Evolutionary conservation across 1,284 basidiomycete species (phyloP).

Genomic region (Trametes pubescens): DNA sequence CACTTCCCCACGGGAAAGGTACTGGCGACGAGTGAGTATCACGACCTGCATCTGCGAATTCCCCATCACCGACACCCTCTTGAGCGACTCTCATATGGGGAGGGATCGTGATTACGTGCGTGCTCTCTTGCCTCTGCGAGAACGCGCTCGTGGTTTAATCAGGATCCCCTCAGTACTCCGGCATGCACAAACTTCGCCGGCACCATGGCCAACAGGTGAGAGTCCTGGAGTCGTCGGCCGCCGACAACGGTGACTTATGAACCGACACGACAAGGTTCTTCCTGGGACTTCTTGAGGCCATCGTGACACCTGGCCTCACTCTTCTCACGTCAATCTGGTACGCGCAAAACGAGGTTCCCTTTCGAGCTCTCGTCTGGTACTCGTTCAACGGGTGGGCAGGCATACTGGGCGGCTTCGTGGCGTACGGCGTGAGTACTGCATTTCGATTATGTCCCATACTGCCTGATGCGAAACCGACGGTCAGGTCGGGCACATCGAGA

Average conservation of each 20-base stretch:
- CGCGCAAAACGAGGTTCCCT: conserved; percentile 33
- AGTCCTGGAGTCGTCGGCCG: not conserved
- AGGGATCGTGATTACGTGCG: conserved; percentile 28
- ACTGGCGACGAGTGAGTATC: conserved; percentile 29
- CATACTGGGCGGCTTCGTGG: conserved; percentile 35
- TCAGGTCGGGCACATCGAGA: conserved; percentile 31
- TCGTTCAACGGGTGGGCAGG: conserved; percentile 37
- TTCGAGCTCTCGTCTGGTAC: conserved; percentile 35
- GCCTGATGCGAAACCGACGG: not conserved
- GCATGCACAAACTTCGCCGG: conserved; percentile 32
- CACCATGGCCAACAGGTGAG: conserved; percentile 31
- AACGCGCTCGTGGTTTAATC: not conserved
- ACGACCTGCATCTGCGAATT: not conserved
- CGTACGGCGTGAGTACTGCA: conserved; percentile 27
- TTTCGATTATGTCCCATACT: no score
- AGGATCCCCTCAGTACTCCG: conserved; percentile 17
- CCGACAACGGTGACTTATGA: not conserved
- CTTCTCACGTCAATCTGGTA: conserved; percentile 36
- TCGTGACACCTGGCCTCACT: conserved; percentile 34
- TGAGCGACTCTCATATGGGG: conserved; percentile 34
- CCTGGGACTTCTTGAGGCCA: conserved; percentile 34
- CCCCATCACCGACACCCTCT: not conserved
- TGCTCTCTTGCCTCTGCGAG: not conserved
- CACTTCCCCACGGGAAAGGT: conserved; percentile 34
- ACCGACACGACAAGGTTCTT: conserved; percentile 24